Conservation (phyloP, 352 stramenopile genomes). For the Achlya hypogyna region DNA sequence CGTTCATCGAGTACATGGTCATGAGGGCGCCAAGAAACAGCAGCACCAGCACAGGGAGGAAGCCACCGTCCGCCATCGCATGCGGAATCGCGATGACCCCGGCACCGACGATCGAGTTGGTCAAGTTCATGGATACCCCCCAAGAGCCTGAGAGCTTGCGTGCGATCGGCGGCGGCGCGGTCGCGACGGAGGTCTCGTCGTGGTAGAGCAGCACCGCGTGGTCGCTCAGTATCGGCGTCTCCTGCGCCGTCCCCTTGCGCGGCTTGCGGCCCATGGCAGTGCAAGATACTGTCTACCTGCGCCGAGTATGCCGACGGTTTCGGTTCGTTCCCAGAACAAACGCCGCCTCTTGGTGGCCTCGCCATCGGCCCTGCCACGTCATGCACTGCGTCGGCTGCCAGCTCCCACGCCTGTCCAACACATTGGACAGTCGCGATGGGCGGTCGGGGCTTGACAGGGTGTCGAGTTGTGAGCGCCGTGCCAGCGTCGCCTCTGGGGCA, state of each 20-base stretch:
- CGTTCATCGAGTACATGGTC: constrained; percentile 47
- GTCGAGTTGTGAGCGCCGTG: too few species aligned
- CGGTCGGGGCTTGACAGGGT: too few species aligned
- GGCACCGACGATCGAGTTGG: constrained; percentile 54
- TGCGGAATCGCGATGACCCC: constrained; percentile 71
- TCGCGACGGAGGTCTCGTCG: neutral
- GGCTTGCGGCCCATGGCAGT: neutral
- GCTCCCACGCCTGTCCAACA: neutral
- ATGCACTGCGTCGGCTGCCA: too few species aligned
- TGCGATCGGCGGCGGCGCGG: neutral
- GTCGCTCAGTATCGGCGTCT: neutral
- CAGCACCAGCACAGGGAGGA: constrained; percentile 38
- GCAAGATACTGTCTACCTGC: neutral
- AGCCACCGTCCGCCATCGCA: constrained; percentile 49
- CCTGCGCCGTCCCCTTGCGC: neutral
- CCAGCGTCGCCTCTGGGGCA: too few species aligned
- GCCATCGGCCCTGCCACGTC: neutral
- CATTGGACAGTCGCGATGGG: neutral
- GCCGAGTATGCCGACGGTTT: neutral
- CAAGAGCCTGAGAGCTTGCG: neutral
- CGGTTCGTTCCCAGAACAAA: too few species aligned
- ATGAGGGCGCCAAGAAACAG: constrained; percentile 40
- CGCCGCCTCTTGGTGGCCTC: too few species aligned
- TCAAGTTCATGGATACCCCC: constrained; percentile 47
- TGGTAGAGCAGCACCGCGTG: neutral